These are phyloP conservation scores for Aspergillus fumigatiaffinis DNA, from an alignment of 2,329 filamentous ascomycete species.

Conservation along the genomic window DNA sequence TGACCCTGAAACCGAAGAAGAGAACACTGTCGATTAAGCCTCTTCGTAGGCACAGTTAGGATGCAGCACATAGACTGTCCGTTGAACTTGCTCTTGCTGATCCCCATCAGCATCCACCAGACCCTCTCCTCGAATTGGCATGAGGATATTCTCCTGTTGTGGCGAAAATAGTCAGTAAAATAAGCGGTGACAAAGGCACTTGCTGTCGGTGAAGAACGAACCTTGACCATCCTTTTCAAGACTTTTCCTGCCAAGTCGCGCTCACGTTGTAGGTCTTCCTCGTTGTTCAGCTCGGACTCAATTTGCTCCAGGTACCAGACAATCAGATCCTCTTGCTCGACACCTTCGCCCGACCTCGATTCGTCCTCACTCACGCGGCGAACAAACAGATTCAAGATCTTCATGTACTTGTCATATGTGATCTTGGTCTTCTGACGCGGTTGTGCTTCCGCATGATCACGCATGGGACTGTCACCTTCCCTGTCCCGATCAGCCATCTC, in stretches of 20 bases:
- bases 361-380: conserved; percentile 82
- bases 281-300: conserved; percentile 73
- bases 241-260: conserved; percentile 74
- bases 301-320: conserved; percentile 91
- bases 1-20: conserved; percentile 6
- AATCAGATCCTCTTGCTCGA: conserved; percentile 75
- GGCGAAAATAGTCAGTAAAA: conserved; percentile 4
- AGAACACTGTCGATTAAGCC: conserved; percentile 21
- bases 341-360: conserved; percentile 68
- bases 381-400: conserved; percentile 82
- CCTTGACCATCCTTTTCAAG: conserved; percentile 93
- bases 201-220: conserved; percentile 41
- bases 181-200: background rate
- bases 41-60: conserved; percentile 84
- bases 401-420: conserved; percentile 91
- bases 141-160: conserved; percentile 55
- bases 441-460: conserved; percentile 48
- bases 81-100: conserved; percentile 40
- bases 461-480: conserved; percentile 53
- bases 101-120: conserved; percentile 71
- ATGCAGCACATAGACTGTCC: conserved; percentile 80
- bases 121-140: conserved; percentile 72
- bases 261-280: conserved; percentile 78
- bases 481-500: conserved; percentile 48
- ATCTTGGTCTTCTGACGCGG: conserved; percentile 72